These are phyloP conservation scores for Russula sp. DNA, from an alignment of 768 basidiomycete genomes.

Conservation along the genomic window DNA sequence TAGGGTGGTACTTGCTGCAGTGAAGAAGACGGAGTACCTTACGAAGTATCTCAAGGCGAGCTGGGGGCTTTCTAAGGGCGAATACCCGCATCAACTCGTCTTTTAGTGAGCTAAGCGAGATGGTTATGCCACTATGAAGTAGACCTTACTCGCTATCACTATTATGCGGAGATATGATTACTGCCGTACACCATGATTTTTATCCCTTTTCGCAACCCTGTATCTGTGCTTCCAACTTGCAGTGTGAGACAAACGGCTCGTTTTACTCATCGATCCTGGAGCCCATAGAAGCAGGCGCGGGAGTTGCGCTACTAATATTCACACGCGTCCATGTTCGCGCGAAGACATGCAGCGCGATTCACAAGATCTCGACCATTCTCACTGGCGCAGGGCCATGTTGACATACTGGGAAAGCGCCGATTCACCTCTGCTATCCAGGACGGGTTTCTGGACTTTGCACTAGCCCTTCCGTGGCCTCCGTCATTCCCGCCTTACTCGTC, in stretches of 20 bases:
- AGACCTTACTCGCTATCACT: constrained; percentile 16
- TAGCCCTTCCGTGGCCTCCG: constrained; percentile 66
- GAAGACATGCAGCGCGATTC: constrained; percentile 3
- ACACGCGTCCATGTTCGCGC: constrained; percentile 13
- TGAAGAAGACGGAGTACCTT: constrained; percentile 89
- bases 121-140: constrained; percentile 20
- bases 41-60: constrained; percentile 88
- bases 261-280: neutral
- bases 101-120: constrained; percentile 47
- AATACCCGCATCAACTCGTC: constrained; percentile 90
- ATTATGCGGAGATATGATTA: constrained; percentile 23
- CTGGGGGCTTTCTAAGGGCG: constrained; percentile 95
- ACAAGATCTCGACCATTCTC: neutral
- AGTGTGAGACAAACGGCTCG: neutral
- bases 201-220: constrained; percentile 19
- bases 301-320: neutral
- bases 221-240: constrained; percentile 12
- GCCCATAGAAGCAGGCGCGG: too few species aligned
- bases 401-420: constrained; percentile 1
- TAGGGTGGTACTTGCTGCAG: constrained; percentile 66
- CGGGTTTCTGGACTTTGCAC: constrained; percentile 70
- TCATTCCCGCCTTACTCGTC: constrained; percentile 65
- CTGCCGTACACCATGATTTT: constrained; percentile 21
- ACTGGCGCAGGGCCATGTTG: neutral
- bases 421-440: constrained; percentile 38